Conservation (phyloP, 306 rosid genomes). For the Sicyos edulis region DNA sequence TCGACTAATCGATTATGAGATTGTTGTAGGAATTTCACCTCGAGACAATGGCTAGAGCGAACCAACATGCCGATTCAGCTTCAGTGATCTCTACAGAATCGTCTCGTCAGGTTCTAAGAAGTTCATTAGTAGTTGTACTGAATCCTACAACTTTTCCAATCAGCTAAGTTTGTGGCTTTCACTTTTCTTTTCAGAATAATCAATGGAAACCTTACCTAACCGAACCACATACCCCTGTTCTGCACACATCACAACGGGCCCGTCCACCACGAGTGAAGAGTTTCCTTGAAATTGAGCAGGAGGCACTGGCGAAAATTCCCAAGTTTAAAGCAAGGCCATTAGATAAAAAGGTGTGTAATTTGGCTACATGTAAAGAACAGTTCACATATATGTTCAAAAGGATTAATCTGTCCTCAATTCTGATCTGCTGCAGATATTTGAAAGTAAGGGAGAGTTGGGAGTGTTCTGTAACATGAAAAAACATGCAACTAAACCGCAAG, state of each 20-base stretch:
- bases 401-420: slow-evolving; percentile 5
- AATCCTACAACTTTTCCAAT: neutral
- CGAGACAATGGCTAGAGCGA: slow-evolving; percentile 73
- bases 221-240: slow-evolving; percentile 75
- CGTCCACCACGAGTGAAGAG: slow-evolving; percentile 72
- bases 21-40: slow-evolving; percentile 69
- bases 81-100: slow-evolving; percentile 59
- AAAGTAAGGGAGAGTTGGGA: slow-evolving; percentile 90
- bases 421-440: slow-evolving; percentile 55
- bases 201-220: slow-evolving; percentile 57
- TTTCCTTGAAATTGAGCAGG: slow-evolving; percentile 73
- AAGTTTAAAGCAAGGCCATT: slow-evolving; percentile 87
- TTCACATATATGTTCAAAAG: neutral
- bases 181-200: slow-evolving; percentile 39
- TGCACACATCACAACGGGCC: slow-evolving; percentile 75
- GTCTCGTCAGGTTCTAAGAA: slow-evolving; percentile 51
- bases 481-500: slow-evolving; percentile 68
- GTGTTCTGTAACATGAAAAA: slow-evolving; percentile 66
- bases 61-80: slow-evolving; percentile 56
- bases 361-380: neutral
- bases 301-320: slow-evolving; percentile 70
- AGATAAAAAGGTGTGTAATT: slow-evolving; percentile 68
- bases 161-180: slow-evolving; percentile 6
- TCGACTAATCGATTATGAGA: neutral
- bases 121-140: neutral